A percentile compares a stretch with the other conserved stretches of the same genome.
Conservation (phyloP, 768 basidiomycete genomes). For the Gloeophyllum trabeum region DNA sequence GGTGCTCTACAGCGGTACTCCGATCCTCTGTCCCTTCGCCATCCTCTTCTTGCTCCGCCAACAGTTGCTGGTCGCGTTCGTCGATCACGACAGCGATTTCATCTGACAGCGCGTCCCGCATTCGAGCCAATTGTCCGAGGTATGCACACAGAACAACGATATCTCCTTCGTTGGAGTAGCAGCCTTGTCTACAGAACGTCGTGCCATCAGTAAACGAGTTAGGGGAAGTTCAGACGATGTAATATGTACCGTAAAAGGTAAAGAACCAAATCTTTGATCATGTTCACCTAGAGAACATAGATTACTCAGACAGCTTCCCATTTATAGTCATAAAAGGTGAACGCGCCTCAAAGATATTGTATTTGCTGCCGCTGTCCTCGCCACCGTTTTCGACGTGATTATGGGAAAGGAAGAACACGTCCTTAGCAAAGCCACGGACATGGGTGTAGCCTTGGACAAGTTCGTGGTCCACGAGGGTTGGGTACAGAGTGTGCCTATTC, state of each 20-base stretch:
- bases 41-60: conserved; percentile 38
- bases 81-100: conserved; percentile 58
- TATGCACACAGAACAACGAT: conserved; percentile 47
- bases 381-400: conserved; percentile 43
- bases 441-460: conserved; percentile 37
- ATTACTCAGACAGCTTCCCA: too few relatives aligned
- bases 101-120: conserved; percentile 27
- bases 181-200: conserved; percentile 27
- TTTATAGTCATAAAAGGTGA: too few relatives aligned
- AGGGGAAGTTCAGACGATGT: neutral
- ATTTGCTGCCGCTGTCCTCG: conserved; percentile 57
- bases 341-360: conserved; percentile 54
- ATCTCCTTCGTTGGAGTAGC: conserved; percentile 32
- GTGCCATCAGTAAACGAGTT: neutral
- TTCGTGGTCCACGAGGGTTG: conserved; percentile 43
- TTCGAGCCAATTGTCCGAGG: conserved; percentile 34
- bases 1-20: conserved; percentile 25
- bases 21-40: conserved; percentile 22
- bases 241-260: conserved; percentile 32
- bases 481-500: conserved; percentile 47
- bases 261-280: conserved; percentile 42
- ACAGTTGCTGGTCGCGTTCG: conserved; percentile 52
- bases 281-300: conserved; percentile 20
- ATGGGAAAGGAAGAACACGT: conserved; percentile 63
- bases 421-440: conserved; percentile 51